phyloP scores from a whole-genome alignment of 495 filamentous ascomycete species.

The Lophium mytilinum region DNA sequence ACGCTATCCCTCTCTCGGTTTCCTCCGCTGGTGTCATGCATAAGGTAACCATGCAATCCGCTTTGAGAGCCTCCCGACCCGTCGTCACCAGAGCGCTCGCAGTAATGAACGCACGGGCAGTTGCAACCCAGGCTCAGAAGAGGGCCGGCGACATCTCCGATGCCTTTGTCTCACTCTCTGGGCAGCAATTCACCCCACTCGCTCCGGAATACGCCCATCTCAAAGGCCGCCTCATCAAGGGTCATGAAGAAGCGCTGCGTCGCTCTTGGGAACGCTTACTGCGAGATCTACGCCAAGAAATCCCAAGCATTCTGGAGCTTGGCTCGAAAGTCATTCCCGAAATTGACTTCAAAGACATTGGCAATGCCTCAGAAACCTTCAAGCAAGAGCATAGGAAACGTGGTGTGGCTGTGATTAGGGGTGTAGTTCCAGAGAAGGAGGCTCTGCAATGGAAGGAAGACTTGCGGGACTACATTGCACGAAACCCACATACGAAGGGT shows the following conservation, averaged over 20 bases:
- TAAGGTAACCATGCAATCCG: constrained; percentile 2
- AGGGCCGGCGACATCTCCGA: constrained; percentile 68
- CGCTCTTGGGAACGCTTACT: constrained; percentile 67
- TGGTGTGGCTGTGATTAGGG: constrained; percentile 35
- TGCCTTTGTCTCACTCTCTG: constrained; percentile 73
- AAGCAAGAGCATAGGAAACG: constrained; percentile 28
- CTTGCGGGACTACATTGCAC: constrained; percentile 30
- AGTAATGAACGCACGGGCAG: constrained; percentile 11
- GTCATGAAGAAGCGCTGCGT: constrained; percentile 53
- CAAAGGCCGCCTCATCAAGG: constrained; percentile 56
- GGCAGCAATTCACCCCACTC: constrained; percentile 53
- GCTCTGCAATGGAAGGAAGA: constrained; percentile 34
- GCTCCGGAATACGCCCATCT: constrained; percentile 66
- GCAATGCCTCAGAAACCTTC: constrained; percentile 23
- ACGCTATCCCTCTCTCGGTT: not conserved
- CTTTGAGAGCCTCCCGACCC: constrained; percentile 6
- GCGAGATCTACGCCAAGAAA: constrained; percentile 44
- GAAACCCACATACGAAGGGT: constrained; percentile 37
- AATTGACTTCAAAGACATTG: constrained; percentile 33
- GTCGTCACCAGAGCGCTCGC: not conserved
- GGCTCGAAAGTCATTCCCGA: constrained; percentile 37
- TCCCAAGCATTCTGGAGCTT: constrained; percentile 38
- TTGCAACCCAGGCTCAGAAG: constrained; percentile 27
- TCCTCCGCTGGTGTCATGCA: not conserved
- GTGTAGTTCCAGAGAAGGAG: constrained; percentile 31